Evolutionary conservation across 345 rosid species (phyloP).

Genomic region (Hevea brasiliensis): DNA sequence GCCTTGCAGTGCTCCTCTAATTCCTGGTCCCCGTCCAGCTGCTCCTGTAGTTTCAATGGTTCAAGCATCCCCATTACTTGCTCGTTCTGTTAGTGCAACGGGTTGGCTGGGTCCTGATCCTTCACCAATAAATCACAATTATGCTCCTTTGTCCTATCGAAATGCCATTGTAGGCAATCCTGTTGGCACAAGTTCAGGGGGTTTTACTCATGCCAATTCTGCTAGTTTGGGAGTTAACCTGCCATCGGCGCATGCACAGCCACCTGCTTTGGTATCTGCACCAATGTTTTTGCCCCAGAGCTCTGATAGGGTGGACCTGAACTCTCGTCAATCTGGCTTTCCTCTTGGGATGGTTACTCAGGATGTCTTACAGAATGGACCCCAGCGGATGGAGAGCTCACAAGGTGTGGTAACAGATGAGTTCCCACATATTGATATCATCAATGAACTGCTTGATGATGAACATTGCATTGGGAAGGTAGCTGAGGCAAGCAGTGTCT

Average conservation of each 20-base stretch:
- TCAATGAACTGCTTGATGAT: constrained; percentile 88
- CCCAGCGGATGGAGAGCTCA: constrained; percentile 61
- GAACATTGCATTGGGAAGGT: constrained; percentile 51
- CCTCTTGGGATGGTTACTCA: constrained; percentile 46
- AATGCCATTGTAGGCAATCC: constrained; percentile 76
- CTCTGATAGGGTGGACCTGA: constrained; percentile 48
- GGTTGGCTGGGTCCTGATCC: constrained; percentile 75
- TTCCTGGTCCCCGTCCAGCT: constrained; percentile 54
- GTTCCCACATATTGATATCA: constrained; percentile 91
- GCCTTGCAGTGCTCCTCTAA: constrained; percentile 88
- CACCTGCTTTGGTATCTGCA: constrained; percentile 46
- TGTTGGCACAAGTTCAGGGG: constrained; percentile 52
- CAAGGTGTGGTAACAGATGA: constrained; percentile 64
- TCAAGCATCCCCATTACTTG: constrained; percentile 59
- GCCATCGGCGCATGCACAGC: constrained; percentile 42
- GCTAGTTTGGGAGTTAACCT: constrained; percentile 48
- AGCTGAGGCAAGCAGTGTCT: constrained; percentile 30
- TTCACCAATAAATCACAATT: constrained; percentile 47
- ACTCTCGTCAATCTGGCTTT: constrained; percentile 46
- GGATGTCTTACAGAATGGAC: constrained; percentile 50
- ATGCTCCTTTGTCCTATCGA: constrained; percentile 71
- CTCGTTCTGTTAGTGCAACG: constrained; percentile 82
- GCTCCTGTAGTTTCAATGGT: constrained; percentile 55
- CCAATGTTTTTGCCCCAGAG: constrained; percentile 42
- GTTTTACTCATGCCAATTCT: constrained; percentile 48